Evolutionary conservation across 257 asterid species (phyloP).

Genomic region (Petunia secreta): DNA sequence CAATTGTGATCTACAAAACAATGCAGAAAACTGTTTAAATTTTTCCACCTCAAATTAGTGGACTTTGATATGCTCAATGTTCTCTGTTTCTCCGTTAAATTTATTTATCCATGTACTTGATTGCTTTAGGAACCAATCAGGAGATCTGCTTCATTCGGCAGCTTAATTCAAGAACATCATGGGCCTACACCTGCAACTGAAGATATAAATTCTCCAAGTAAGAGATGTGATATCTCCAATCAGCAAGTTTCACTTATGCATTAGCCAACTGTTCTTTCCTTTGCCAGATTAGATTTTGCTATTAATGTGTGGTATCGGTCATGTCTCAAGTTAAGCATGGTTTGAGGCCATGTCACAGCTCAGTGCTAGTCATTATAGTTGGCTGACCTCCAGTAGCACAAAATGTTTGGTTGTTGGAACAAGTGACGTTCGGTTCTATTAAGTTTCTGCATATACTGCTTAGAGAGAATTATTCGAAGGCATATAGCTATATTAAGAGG

Average conservation of each 20-base stretch:
- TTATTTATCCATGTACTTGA: slow-evolving; percentile 13
- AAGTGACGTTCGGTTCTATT: no score
- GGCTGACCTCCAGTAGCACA: no score
- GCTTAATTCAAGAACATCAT: slow-evolving; percentile 35
- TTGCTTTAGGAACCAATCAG: slow-evolving; percentile 47
- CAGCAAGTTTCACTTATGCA: neutral
- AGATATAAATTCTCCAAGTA: slow-evolving; percentile 51
- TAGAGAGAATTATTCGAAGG: no score
- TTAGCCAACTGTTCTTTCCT: slow-evolving; percentile 18
- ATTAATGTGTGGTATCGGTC: neutral
- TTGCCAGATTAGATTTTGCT: slow-evolving; percentile 10
- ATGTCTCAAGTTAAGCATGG: neutral
- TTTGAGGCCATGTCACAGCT: neutral
- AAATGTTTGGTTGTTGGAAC: no score
- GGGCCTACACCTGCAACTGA: slow-evolving; percentile 42
- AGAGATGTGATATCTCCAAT: slow-evolving; percentile 34
- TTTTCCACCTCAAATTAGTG: neutral
- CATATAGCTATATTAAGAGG: no score
- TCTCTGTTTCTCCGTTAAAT: neutral
- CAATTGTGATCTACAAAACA: slow-evolving; percentile 2
- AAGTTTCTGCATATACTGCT: no score
- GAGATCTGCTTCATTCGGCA: slow-evolving; percentile 35
- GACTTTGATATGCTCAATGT: slow-evolving; percentile 4
- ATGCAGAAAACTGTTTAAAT: neutral
- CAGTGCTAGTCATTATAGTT: neutral